phyloP scores from a whole-genome alignment of 805 yeast genomes.

The Lipomyces starkeyi region DNA sequence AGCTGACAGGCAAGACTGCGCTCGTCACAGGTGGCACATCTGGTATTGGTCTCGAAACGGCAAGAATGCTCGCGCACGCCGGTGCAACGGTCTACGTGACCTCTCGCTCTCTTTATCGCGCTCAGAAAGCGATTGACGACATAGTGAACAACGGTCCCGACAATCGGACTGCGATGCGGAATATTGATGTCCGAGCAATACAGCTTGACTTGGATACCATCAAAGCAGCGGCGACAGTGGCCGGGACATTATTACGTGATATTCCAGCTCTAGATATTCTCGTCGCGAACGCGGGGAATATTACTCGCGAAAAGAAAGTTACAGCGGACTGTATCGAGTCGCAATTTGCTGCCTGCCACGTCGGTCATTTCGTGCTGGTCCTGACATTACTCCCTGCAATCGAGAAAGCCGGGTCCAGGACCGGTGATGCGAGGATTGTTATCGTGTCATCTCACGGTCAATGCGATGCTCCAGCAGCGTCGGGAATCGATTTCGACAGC shows the following conservation, averaged over 20 bases:
- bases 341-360: conserved; percentile 1
- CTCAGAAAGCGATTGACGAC: neutral
- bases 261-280: conserved; percentile 2
- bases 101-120: neutral
- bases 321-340: neutral
- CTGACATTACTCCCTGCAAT: neutral
- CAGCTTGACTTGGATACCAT: neutral
- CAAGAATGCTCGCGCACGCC: conserved; percentile 3
- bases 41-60: conserved; percentile 21
- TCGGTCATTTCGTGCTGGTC: neutral
- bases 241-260: neutral
- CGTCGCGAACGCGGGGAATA: neutral
- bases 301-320: neutral
- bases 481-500: conserved; percentile 3
- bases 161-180: neutral
- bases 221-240: neutral
- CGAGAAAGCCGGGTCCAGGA: neutral
- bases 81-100: conserved; percentile 14
- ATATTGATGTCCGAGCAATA: neutral
- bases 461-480: neutral
- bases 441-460: conserved; percentile 8
- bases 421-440: conserved; percentile 4
- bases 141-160: neutral
- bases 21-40: conserved; percentile 25
- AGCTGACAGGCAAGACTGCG: conserved; percentile 1